These are phyloP conservation scores for Nothophytophthora sp. DNA, from an alignment of 352 stramenopile species.

Conservation along the genomic window DNA sequence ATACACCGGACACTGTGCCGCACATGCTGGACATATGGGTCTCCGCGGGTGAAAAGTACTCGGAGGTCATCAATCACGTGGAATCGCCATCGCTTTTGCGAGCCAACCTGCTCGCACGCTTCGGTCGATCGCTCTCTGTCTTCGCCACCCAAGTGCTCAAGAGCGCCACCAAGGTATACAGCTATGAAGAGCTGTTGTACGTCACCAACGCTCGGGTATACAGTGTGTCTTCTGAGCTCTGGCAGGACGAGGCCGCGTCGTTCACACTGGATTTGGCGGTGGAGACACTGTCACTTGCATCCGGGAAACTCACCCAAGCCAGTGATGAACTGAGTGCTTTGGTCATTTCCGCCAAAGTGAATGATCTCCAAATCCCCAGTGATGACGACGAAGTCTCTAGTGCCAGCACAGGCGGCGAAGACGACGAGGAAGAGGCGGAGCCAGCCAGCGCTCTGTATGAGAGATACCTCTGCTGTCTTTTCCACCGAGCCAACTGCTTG, in stretches of 20 bases:
- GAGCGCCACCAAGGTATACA: constrained; percentile 56
- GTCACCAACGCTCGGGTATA: constrained; percentile 62
- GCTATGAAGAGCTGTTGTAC: constrained; percentile 59
- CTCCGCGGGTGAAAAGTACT: constrained; percentile 67
- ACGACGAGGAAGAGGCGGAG: constrained; percentile 9
- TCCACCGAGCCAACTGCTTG: constrained; percentile 56
- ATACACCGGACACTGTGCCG: constrained; percentile 36
- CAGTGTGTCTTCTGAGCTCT: constrained; percentile 32
- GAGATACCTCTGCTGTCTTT: constrained; percentile 48
- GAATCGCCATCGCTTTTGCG: constrained; percentile 26
- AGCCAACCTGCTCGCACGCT: constrained; percentile 42
- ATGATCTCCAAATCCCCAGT: constrained; percentile 7
- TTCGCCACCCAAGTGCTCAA: constrained; percentile 67
- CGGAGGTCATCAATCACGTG: constrained; percentile 47
- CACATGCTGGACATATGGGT: constrained; percentile 74
- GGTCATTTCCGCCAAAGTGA: constrained; percentile 6
- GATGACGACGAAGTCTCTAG: constrained; percentile 18
- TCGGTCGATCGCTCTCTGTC: constrained; percentile 60
- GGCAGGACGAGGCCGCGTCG: constrained; percentile 24
- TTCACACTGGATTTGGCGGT: constrained; percentile 57
- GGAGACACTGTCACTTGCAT: constrained; percentile 63
- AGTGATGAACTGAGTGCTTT: constrained; percentile 27
- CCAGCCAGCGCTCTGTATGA: constrained; percentile 24
- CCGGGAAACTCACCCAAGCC: constrained; percentile 49
- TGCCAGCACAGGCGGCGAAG: constrained; percentile 5